Conservation (phyloP, 768 basidiomycete species). For the Mycena indigotica region DNA sequence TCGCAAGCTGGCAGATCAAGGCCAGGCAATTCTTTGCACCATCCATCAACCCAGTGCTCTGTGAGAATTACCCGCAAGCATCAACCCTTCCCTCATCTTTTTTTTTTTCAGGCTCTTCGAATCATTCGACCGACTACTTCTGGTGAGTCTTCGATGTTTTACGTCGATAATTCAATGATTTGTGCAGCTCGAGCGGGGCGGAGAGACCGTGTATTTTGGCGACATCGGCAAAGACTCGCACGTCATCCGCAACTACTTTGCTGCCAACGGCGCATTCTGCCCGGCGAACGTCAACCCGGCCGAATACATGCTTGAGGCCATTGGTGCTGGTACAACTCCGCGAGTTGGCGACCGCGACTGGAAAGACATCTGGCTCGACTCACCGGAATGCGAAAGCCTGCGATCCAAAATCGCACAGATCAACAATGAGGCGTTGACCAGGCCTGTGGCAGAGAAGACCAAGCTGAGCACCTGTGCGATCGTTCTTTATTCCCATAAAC, state of each 20-base stretch:
- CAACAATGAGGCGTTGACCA: slow-evolving; percentile 48
- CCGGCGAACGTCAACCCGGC: slow-evolving; percentile 79
- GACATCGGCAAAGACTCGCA: slow-evolving; percentile 77
- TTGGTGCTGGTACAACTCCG: slow-evolving; percentile 78
- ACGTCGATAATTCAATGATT: neutral
- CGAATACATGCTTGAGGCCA: too few relatives aligned
- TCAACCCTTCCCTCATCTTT: neutral
- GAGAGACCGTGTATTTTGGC: slow-evolving; percentile 91
- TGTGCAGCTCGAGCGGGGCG: slow-evolving; percentile 62
- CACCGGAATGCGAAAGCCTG: slow-evolving; percentile 53
- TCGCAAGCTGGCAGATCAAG: slow-evolving; percentile 79
- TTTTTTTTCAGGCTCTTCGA: slow-evolving; percentile 75
- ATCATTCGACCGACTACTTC: slow-evolving; percentile 74
- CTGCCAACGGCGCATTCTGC: slow-evolving; percentile 70
- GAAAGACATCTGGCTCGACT: slow-evolving; percentile 83
- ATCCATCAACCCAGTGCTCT: slow-evolving; percentile 88
- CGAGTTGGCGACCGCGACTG: slow-evolving; percentile 80
- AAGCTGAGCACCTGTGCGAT: slow-evolving; percentile 51
- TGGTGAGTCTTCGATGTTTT: slow-evolving; percentile 25
- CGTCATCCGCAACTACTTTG: slow-evolving; percentile 75
- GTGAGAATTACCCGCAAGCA: neutral
- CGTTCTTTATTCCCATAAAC: neutral
- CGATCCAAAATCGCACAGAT: slow-evolving; percentile 48
- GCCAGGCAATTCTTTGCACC: slow-evolving; percentile 88
- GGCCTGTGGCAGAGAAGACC: slow-evolving; percentile 41